Evolutionary conservation across 495 filamentous ascomycete genomes (phyloP), one percentile per base, ranked within the genome.

Genomic region (Daldinia concentrica): DNA sequence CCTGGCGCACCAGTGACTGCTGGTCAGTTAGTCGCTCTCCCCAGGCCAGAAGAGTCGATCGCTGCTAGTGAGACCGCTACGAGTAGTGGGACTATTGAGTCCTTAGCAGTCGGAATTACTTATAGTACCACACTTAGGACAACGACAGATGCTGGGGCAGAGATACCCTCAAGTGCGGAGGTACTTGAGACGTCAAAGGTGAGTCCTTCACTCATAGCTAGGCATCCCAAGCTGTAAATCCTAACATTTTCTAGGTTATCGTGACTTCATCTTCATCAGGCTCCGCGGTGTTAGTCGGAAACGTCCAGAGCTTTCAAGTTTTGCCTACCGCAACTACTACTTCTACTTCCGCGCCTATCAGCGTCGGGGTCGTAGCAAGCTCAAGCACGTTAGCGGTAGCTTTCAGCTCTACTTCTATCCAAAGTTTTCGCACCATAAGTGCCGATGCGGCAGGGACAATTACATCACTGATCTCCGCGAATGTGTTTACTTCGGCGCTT

Each of bases 21-120:
- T 19, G 69, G 69, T n/a, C 69, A 72, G 54, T 50, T 72, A 14
- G 69, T 72, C n/a, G 64, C 64, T 54, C 58, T 72, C 45, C 69
- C 69, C 11, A 34, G 41, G 17, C 4, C 19, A 14, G 59, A 15
- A 5, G 54, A 22, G 12, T 55, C 68, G 17, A 43, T 34, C 15
- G 27, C 62, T 57, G 37, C 27, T 11, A 30, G 32, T 6, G 55
- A 54, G 32, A 32, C 17, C 3, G 48, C 55, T 7, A 55, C 69
- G 11, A 66, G 63, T 11, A 63, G 58, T 0, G 34, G 34, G 5
- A 14, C 58, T 12, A n/a, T 34, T 11, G 32, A 72, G 15, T 67
- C 69, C 8, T 1, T 64, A 12, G 63, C 8, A 24, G 17, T 37
- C 1, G 32, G 54, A 15, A 66, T 36, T 24, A 37, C 32, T 26